A percentile compares a stretch with the other conserved stretches of the same genome.
phyloP scores from a whole-genome alignment of 441 rosid genomes.

The Corymbia citriodora region DNA sequence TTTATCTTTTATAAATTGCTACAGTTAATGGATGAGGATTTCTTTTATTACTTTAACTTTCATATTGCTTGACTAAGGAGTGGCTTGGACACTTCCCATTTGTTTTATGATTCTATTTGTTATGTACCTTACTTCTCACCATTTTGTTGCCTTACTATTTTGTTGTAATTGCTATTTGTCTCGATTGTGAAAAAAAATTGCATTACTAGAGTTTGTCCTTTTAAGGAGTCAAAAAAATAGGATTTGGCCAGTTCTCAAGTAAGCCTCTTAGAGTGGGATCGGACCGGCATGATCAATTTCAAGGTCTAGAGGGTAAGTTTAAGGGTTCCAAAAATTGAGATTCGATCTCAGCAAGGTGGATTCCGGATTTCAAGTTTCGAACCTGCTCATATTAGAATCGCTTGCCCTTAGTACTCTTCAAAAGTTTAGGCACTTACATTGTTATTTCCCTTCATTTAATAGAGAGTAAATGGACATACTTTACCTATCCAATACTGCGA shows the following conservation, averaged over 20 bases:
- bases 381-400: neutral
- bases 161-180: neutral
- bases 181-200: neutral
- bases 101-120: neutral
- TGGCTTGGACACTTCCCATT: neutral
- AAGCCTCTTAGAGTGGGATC: neutral
- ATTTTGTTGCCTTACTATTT: neutral
- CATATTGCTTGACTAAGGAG: neutral
- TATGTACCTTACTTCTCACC: neutral
- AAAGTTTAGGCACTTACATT: neutral
- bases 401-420: neutral
- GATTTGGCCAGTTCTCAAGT: neutral
- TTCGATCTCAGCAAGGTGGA: fast-evolving
- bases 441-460: neutral
- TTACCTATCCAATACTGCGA: neutral
- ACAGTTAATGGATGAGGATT: neutral
- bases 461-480: neutral
- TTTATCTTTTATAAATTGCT: neutral
- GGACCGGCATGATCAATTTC: fast-evolving
- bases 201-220: neutral
- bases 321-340: neutral
- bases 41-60: neutral
- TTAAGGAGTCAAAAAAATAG: neutral
- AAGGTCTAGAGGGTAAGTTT: neutral
- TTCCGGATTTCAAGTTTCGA: neutral